Conservation (phyloP, 208 protist genomes). For the Crithidia mellificae region DNA sequence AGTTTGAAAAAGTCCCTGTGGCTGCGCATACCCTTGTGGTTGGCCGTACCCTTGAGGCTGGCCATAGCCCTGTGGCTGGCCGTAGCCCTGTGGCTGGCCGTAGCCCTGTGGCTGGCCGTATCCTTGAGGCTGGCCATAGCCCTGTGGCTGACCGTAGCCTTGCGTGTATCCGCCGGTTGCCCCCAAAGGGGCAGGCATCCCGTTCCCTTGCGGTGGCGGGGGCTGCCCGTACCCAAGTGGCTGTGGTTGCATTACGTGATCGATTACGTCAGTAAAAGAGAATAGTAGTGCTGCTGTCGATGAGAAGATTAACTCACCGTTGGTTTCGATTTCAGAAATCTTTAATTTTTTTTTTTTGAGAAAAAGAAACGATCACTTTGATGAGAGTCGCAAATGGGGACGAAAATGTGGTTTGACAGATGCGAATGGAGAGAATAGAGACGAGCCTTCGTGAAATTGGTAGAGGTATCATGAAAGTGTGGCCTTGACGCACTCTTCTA, state of each 20-base stretch:
- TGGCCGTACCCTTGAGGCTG: neutral
- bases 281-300: neutral
- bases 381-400: too few relatives aligned
- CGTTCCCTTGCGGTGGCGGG: slow-evolving; percentile 5
- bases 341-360: too few relatives aligned
- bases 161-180: neutral
- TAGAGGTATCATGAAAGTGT: too few relatives aligned
- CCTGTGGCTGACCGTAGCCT: neutral
- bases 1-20: neutral
- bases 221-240: slow-evolving; percentile 17
- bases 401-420: too few relatives aligned
- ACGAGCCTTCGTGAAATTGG: too few relatives aligned
- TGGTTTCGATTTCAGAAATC: too few relatives aligned
- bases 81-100: neutral
- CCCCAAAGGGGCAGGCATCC: neutral
- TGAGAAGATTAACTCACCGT: too few relatives aligned
- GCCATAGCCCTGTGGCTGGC: neutral
- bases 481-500: too few relatives aligned
- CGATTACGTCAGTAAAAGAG: neutral
- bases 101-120: neutral
- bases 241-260: slow-evolving; percentile 1
- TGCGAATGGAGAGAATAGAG: too few relatives aligned
- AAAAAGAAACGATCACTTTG: too few relatives aligned
- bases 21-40: neutral
- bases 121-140: neutral